A percentile compares a stretch with the other conserved stretches of the same genome.
Evolutionary conservation across 495 filamentous ascomycete species (phyloP).

Genomic region (Penicillium mononematosum): DNA sequence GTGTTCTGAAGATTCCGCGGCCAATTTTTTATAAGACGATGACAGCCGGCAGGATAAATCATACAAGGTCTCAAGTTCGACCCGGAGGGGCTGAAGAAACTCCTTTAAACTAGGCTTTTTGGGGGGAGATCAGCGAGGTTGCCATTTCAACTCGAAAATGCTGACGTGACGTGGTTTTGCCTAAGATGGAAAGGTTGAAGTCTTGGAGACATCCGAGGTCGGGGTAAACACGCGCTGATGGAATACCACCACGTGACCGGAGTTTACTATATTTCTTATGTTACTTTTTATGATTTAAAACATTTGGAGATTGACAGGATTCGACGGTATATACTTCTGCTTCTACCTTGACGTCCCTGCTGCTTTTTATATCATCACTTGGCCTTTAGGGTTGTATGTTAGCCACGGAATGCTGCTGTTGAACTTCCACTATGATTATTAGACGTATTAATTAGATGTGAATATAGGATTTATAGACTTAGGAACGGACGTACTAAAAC

Average conservation of each 20-base stretch:
- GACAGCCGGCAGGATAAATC: slow-evolving; percentile 56
- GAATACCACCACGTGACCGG: slow-evolving; percentile 12
- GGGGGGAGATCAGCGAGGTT: neutral
- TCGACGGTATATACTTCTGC: neutral
- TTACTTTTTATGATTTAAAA: neutral
- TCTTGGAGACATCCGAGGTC: neutral
- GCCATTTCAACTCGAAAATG: neutral
- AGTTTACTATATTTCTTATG: neutral
- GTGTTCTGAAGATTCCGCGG: slow-evolving; percentile 59
- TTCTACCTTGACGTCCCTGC: neutral
- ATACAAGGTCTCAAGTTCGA: slow-evolving; percentile 41
- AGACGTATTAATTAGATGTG: neutral
- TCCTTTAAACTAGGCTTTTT: slow-evolving; percentile 6
- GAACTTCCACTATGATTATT: neutral
- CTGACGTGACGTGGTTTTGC: neutral
- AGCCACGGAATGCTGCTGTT: neutral
- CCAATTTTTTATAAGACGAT: slow-evolving; percentile 55
- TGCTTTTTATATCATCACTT: neutral
- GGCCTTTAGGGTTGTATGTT: neutral
- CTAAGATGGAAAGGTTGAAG: slow-evolving; percentile 1
- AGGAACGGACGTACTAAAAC: accelerated
- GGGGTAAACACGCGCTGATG: neutral
- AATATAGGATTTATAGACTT: neutral
- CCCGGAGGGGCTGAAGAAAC: slow-evolving; percentile 29
- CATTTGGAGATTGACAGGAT: neutral